These are phyloP conservation scores for Coprinopsis marcescibilis DNA, from an alignment of 768 basidiomycete genomes.

Conservation along the genomic window DNA sequence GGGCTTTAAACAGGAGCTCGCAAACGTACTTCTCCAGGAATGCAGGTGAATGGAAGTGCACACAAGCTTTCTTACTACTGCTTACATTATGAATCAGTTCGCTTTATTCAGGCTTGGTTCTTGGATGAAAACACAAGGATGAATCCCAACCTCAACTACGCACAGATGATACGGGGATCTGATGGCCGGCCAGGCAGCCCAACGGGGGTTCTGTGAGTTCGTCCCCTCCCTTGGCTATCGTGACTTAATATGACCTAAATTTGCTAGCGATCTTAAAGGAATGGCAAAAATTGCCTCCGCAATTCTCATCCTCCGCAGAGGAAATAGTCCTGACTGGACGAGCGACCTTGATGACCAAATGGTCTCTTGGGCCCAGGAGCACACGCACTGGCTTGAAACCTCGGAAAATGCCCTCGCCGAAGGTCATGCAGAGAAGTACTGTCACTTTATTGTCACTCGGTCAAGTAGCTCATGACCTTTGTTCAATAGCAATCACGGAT, in stretches of 20 bases:
- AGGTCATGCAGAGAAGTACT: conserved; percentile 41
- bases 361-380: conserved; percentile 44
- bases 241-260: conserved; percentile 5
- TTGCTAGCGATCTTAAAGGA: conserved; percentile 50
- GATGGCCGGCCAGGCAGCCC: conserved; percentile 36
- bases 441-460: neutral
- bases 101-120: conserved; percentile 54
- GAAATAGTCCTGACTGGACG: conserved; percentile 49
- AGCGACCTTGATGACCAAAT: conserved; percentile 42
- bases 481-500: conserved; percentile 53
- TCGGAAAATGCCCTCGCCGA: conserved; percentile 43
- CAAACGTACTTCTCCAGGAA: conserved; percentile 30
- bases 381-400: conserved; percentile 52
- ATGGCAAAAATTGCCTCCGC: conserved; percentile 52
- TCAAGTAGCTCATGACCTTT: neutral
- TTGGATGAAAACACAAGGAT: conserved; percentile 49
- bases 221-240: neutral
- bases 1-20: conserved; percentile 33
- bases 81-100: conserved; percentile 22
- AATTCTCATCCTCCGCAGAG: conserved; percentile 47
- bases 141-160: conserved; percentile 61
- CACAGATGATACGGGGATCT: conserved; percentile 43
- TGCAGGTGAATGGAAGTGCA: conserved; percentile 25
- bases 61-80: neutral
- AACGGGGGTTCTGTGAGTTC: conserved; percentile 48